These are phyloP conservation scores for Pterocarpus macrocarpus DNA, from an alignment of 306 rosid genomes.

Conservation along the genomic window DNA sequence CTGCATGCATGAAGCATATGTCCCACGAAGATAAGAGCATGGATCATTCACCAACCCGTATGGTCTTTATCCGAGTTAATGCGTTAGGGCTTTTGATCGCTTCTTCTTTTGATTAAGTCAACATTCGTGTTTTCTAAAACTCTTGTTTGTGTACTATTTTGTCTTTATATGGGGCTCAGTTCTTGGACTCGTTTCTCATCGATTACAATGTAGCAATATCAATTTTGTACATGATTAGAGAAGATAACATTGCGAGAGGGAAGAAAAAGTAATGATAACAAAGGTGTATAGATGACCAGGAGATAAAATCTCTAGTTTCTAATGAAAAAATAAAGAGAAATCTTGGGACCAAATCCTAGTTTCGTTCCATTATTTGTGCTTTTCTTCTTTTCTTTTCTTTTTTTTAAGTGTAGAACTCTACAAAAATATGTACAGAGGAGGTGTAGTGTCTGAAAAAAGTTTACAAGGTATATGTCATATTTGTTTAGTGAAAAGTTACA, in stretches of 20 bases:
- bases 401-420: too few relatives aligned
- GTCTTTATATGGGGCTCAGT: neutral
- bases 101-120: neutral
- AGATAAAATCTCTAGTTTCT: too few relatives aligned
- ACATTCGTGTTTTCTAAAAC: neutral
- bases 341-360: too few relatives aligned
- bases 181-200: neutral
- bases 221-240: neutral
- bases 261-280: neutral
- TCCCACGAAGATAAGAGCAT: neutral
- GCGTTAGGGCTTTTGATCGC: neutral
- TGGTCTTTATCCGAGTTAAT: neutral
- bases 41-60: slow-evolving; percentile 4
- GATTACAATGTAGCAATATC: neutral
- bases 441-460: too few relatives aligned
- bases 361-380: too few relatives aligned
- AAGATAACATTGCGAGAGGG: neutral
- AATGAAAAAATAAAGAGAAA: too few relatives aligned
- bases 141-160: neutral
- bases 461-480: too few relatives aligned
- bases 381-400: too few relatives aligned
- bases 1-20: slow-evolving; percentile 21
- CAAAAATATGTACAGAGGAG: too few relatives aligned
- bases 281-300: too few relatives aligned
- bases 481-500: too few relatives aligned